Evolutionary conservation across 495 filamentous ascomycete genomes (phyloP), one percentile per base, ranked within the genome.

Genomic region (Paragyromitra xinjiangensis): DNA sequence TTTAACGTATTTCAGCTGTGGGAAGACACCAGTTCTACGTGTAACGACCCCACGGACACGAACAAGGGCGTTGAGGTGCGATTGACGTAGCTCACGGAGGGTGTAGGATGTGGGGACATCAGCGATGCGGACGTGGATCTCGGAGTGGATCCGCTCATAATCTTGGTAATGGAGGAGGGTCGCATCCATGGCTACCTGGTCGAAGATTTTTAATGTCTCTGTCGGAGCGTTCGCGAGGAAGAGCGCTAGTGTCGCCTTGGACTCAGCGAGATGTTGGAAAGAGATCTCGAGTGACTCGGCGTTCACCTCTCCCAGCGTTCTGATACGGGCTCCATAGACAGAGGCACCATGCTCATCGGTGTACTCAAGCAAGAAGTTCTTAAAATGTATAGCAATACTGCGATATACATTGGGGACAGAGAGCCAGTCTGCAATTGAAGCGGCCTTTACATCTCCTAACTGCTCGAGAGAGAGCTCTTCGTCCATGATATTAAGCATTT

Each of bases 101-200:
- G 95, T 98, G 84, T 97, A 97, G 78, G 93, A 90, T 51, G 97
- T 91, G 22, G 96, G 96, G 3, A 99, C 87, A 82, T 98, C 96
- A 22, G 93, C 92, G 81, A 99, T 97, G 62, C 96, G 93, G 67
- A 99, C 94, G 83, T 99, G 96, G 77, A 99, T 97, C 84, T 99
- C 95, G 61, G 93, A 92, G 84, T 98, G 96, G 75, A 99, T 99
- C 62, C 94, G 92, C 82, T 97, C 93, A 83, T 98, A 99, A 83
- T 98, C 93, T 0, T 94, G 94, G 84, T 99, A 99, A 84, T 98
- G 92, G 74, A 98, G 90, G 12, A 98, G 88, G 0, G 94, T 94
- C 39, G 94, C 94, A 68, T 98, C 95, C 87, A 98, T 94, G 44
- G 96, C 96, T 2, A 97, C 95, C 73, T 97, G 91, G 81, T 99